These are phyloP conservation scores for Boletus rubroflammeus DNA, from an alignment of 768 basidiomycete species.

Conservation along the genomic window DNA sequence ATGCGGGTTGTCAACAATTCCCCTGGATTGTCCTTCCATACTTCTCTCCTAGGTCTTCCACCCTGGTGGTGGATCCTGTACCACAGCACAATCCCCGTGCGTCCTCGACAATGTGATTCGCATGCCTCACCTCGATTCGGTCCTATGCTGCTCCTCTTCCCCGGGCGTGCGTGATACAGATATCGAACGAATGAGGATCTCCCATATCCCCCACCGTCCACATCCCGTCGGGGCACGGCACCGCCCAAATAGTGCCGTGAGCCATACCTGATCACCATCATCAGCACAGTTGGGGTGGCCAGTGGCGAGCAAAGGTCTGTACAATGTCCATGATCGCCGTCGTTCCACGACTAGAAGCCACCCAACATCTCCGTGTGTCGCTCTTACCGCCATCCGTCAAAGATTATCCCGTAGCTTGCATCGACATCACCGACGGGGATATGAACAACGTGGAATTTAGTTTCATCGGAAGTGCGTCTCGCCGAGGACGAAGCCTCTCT, in stretches of 20 bases:
- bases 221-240: constrained; percentile 8
- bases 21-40: constrained; percentile 20
- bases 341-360: not conserved
- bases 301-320: not conserved
- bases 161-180: constrained; percentile 8
- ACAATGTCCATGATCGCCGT: constrained; percentile 16
- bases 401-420: constrained; percentile 3
- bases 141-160: constrained; percentile 4
- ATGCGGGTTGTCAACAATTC: constrained; percentile 11
- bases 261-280: not conserved
- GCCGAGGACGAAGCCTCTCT: constrained; percentile 8
- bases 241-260: constrained; percentile 2
- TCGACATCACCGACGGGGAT: constrained; percentile 9
- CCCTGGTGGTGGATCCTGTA: constrained; percentile 24
- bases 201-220: constrained; percentile 6
- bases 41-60: constrained; percentile 26
- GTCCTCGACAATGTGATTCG: constrained; percentile 14
- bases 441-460: constrained; percentile 7
- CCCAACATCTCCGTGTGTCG: constrained; percentile 10
- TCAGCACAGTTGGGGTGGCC: not conserved
- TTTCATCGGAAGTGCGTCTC: constrained; percentile 11
- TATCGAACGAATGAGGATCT: constrained; percentile 20
- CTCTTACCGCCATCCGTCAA: not conserved
- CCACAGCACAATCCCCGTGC: constrained; percentile 21
- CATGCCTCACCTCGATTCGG: constrained; percentile 12